A percentile compares a stretch with the other conserved stretches of the same genome.
Evolutionary conservation across 257 asterid genomes (phyloP).

Genomic region (Jasminum sambac): DNA sequence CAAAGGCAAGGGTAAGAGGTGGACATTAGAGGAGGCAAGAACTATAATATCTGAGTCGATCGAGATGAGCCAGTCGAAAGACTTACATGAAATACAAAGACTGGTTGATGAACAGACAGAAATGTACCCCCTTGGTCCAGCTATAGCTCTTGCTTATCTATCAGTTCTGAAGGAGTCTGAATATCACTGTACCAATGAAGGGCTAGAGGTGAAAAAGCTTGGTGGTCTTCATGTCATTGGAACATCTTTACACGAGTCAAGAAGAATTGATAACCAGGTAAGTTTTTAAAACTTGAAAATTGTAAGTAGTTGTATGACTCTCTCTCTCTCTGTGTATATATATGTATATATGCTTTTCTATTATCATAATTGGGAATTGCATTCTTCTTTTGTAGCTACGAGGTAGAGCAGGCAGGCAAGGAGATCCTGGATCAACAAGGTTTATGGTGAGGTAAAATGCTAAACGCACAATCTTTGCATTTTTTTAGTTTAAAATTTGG

Average conservation of each 20-base stretch:
- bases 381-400: slow-evolving; percentile 64
- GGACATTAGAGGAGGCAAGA: slow-evolving; percentile 71
- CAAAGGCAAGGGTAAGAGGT: slow-evolving; percentile 78
- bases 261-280: slow-evolving; percentile 99
- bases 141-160: slow-evolving; percentile 81
- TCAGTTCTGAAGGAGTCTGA: slow-evolving; percentile 87
- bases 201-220: slow-evolving; percentile 84
- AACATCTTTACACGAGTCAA: slow-evolving; percentile 94
- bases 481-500: background rate
- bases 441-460: slow-evolving; percentile 90
- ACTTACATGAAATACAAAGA: slow-evolving; percentile 61
- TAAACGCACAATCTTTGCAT: background rate
- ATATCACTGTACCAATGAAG: slow-evolving; percentile 77
- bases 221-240: slow-evolving; percentile 99
- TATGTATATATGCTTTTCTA: background rate
- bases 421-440: slow-evolving; percentile 98
- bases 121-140: slow-evolving; percentile 88
- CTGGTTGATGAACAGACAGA: slow-evolving; percentile 76
- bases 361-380: slow-evolving; percentile 14
- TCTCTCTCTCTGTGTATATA: no score
- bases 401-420: slow-evolving; percentile 99
- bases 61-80: slow-evolving; percentile 79
- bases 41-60: slow-evolving; percentile 72
- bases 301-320: background rate
- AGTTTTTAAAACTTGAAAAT: slow-evolving; percentile 16